Evolutionary conservation across 495 filamentous ascomycete genomes (phyloP).

Genomic region (Amphirosellinia nigrospora): DNA sequence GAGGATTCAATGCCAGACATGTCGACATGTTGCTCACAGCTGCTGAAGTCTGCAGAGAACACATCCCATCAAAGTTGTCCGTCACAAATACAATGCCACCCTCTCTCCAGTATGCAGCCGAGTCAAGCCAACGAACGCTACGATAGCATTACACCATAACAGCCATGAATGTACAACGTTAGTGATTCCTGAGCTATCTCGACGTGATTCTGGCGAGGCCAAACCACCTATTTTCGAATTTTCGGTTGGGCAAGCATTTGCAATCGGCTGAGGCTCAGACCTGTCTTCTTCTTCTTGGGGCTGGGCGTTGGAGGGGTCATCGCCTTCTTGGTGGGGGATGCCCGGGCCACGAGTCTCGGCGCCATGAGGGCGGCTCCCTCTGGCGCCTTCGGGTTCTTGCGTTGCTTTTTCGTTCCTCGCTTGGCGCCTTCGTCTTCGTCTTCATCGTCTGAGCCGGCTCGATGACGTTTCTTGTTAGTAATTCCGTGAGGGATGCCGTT

Average conservation of each 20-base stretch:
- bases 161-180: not conserved
- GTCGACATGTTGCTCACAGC: not conserved
- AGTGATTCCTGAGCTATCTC: not conserved
- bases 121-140: not conserved
- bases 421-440: slow-evolving; percentile 50
- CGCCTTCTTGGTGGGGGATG: slow-evolving; percentile 39
- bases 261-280: slow-evolving; percentile 55
- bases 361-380: slow-evolving; percentile 54
- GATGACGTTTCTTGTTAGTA: slow-evolving; percentile 73
- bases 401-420: slow-evolving; percentile 52
- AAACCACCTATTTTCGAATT: slow-evolving; percentile 45
- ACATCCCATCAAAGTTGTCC: not conserved
- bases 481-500: slow-evolving; percentile 68
- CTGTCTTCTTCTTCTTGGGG: slow-evolving; percentile 55
- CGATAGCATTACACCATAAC: slow-evolving; percentile 2
- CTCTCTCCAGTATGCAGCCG: not conserved
- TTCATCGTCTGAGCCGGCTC: slow-evolving; percentile 57
- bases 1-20: not conserved
- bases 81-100: not conserved
- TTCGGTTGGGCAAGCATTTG: slow-evolving; percentile 62
- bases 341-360: slow-evolving; percentile 40
- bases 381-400: slow-evolving; percentile 50
- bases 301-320: slow-evolving; percentile 38
- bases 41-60: not conserved
- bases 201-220: not conserved